Conservation (phyloP, 345 rosid genomes). For the Barbarea vulgaris region DNA sequence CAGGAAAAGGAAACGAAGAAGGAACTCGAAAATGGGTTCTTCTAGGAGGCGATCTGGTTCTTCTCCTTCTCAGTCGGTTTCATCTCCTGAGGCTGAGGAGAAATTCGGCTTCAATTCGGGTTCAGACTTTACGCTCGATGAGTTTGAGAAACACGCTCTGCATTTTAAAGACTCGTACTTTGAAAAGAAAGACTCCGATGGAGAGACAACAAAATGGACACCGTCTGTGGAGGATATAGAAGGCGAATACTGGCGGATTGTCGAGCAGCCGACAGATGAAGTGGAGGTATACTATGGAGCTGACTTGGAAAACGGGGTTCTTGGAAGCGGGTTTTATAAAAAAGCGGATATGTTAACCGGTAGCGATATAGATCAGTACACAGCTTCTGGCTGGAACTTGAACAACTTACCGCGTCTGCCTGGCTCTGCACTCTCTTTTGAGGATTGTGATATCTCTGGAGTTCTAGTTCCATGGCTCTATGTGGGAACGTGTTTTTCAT, state of each 20-base stretch:
- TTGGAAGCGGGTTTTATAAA: slow-evolving; percentile 94
- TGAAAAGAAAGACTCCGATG: slow-evolving; percentile 45
- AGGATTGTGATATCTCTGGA: slow-evolving; percentile 91
- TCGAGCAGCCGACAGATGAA: slow-evolving; percentile 87
- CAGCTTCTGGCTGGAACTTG: slow-evolving; percentile 84
- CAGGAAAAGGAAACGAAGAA: slow-evolving; percentile 74
- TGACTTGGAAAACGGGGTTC: slow-evolving; percentile 84
- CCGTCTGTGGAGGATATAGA: slow-evolving; percentile 81
- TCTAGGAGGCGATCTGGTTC: slow-evolving; percentile 54
- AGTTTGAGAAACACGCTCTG: slow-evolving; percentile 66
- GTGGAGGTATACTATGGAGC: slow-evolving; percentile 99
- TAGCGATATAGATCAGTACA: slow-evolving; percentile 57
- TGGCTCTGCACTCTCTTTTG: slow-evolving; percentile 88
- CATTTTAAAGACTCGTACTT: slow-evolving; percentile 74
- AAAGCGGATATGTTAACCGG: slow-evolving; percentile 42
- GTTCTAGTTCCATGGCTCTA: slow-evolving; percentile 98
- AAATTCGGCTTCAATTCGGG: slow-evolving; percentile 92
- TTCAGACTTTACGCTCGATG: slow-evolving; percentile 78
- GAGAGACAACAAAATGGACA: slow-evolving; percentile 42
- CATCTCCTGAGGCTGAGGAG: slow-evolving; percentile 70
- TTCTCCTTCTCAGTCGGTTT: slow-evolving; percentile 49
- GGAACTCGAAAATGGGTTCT: slow-evolving; percentile 63
- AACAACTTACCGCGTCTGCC: slow-evolving; percentile 92
- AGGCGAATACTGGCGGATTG: slow-evolving; percentile 97
- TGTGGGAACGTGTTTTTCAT: slow-evolving; percentile 94